phyloP scores from a whole-genome alignment of 2,329 filamentous ascomycete genomes.

The Sphaerostilbella broomeana region DNA sequence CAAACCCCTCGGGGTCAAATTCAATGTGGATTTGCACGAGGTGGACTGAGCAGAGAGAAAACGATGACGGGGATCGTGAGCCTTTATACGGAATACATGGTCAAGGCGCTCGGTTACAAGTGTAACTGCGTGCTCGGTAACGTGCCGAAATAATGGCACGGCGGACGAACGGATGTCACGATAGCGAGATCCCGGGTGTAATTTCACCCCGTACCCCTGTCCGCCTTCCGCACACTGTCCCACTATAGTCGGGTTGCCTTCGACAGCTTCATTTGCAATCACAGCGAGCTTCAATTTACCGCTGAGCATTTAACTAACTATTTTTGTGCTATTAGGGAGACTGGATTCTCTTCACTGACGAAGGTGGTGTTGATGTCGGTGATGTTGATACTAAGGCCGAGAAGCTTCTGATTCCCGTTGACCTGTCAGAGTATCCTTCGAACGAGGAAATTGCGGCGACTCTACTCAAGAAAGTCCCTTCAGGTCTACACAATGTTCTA shows the following conservation, averaged over 20 bases:
- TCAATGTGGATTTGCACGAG: no score
- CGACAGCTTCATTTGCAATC: not conserved
- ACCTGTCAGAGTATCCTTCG: conserved; percentile 88
- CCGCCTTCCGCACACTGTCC: conserved; percentile 8
- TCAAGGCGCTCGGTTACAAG: conserved; percentile 5
- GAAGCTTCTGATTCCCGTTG: conserved; percentile 96
- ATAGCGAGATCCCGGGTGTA: conserved; percentile 22
- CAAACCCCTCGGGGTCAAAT: no score
- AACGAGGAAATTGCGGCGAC: conserved; percentile 85
- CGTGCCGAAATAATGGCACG: conserved; percentile 17
- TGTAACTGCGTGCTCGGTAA: conserved; percentile 19
- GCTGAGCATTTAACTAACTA: conserved; percentile 16
- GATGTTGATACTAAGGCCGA: conserved; percentile 98
- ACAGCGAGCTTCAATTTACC: not conserved
- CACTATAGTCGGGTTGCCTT: not conserved
- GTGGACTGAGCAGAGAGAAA: no score
- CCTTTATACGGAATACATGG: conserved; percentile 13
- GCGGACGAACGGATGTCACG: conserved; percentile 35
- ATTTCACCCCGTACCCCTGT: conserved; percentile 10
- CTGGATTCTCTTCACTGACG: conserved; percentile 99
- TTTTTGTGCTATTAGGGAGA: conserved; percentile 61
- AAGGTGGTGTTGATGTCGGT: conserved; percentile 98
- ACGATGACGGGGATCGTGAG: no score
- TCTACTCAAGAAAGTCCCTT: conserved; percentile 86
- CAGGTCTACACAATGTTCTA: conserved; percentile 94